phyloP scores from a whole-genome alignment of 129 eudicot genomes.

The Escallonia rubra region DNA sequence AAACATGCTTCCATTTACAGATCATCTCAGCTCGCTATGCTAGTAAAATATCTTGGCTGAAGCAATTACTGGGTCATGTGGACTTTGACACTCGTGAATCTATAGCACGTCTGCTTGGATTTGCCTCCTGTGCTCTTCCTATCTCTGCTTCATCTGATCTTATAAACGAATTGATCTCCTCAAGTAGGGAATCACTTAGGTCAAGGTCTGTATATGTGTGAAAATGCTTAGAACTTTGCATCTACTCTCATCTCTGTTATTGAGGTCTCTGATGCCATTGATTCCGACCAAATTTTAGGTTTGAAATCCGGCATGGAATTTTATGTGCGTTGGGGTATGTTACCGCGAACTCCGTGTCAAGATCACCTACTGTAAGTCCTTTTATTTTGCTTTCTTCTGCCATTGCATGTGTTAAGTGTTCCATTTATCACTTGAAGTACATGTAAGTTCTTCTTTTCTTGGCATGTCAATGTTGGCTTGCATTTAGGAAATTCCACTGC shows the following conservation, averaged over 20 bases:
- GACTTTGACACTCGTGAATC: constrained; percentile 92
- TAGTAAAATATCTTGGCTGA: constrained; percentile 64
- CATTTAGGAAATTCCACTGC: too few species aligned
- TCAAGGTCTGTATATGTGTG: constrained; percentile 42
- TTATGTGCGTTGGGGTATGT: constrained; percentile 86
- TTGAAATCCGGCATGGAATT: constrained; percentile 84
- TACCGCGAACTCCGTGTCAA: constrained; percentile 68
- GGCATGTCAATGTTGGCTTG: too few species aligned
- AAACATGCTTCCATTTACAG: constrained; percentile 21
- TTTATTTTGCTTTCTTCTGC: not conserved
- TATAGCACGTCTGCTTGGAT: constrained; percentile 83
- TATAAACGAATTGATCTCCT: constrained; percentile 48
- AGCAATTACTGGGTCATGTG: constrained; percentile 67
- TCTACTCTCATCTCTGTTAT: not conserved
- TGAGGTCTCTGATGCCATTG: constrained; percentile 3
- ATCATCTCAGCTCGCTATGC: constrained; percentile 77
- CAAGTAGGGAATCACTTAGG: constrained; percentile 46
- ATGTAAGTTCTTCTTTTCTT: too few species aligned
- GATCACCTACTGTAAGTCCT: constrained; percentile 68
- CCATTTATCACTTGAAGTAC: too few species aligned
- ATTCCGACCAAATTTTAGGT: constrained; percentile 34
- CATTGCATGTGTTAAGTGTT: not conserved
- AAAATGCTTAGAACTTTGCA: not conserved
- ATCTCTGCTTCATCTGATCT: constrained; percentile 66
- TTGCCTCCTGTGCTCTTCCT: constrained; percentile 78